A percentile compares a stretch with the other conserved stretches of the same genome.
phyloP scores from a whole-genome alignment of 352 stramenopile species.

The Phytopythium helicoides region DNA sequence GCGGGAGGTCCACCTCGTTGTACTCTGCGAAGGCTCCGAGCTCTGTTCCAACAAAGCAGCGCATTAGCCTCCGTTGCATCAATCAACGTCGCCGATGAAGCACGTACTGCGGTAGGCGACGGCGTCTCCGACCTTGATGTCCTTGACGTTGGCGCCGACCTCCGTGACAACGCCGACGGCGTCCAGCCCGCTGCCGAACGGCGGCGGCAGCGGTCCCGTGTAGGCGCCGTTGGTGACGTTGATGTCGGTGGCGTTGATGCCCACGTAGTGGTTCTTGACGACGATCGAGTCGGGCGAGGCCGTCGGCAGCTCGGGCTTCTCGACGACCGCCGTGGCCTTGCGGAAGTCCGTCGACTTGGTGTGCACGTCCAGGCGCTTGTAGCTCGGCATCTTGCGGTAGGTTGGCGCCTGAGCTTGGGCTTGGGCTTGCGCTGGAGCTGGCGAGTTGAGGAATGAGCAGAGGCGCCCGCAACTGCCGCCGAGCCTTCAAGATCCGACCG shows the following conservation, averaged over 20 bases:
- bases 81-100: too few relatives aligned
- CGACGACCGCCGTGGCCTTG: constrained; percentile 30
- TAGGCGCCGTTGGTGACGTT: constrained; percentile 56
- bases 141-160: constrained; percentile 39
- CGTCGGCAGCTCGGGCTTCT: constrained; percentile 22
- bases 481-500: too few relatives aligned
- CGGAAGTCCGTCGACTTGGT: constrained; percentile 42
- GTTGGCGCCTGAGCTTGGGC: too few relatives aligned
- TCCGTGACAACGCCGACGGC: constrained; percentile 34
- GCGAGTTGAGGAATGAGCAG: too few relatives aligned
- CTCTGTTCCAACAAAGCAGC: constrained; percentile 9
- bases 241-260: constrained; percentile 62
- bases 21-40: constrained; percentile 57
- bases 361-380: constrained; percentile 39
- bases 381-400: constrained; percentile 22
- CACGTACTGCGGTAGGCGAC: constrained; percentile 40
- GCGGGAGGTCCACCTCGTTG: constrained; percentile 26
- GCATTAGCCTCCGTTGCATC: too few relatives aligned
- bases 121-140: constrained; percentile 43
- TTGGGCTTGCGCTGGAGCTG: too few relatives aligned
- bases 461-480: too few relatives aligned
- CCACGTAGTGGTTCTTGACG: constrained; percentile 50
- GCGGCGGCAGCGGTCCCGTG: constrained; percentile 28
- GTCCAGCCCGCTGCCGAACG: constrained; percentile 45
- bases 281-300: constrained; percentile 22